These are phyloP conservation scores for Salix udensis DNA, from an alignment of 345 rosid genomes.

Conservation along the genomic window DNA sequence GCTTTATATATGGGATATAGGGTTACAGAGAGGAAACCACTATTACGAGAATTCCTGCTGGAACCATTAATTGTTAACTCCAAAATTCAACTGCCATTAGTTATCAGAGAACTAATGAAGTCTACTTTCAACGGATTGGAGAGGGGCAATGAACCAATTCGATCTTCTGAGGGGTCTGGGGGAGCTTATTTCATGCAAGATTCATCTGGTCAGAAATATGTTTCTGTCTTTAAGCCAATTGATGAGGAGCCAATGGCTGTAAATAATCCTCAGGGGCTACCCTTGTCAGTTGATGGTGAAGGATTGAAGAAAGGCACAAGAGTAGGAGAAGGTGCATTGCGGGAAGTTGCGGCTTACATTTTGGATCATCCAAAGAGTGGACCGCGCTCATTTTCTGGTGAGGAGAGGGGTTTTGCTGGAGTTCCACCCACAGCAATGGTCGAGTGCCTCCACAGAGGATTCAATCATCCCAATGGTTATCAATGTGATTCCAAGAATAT, in stretches of 20 bases:
- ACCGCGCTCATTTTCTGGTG: constrained; percentile 27
- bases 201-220: constrained; percentile 48
- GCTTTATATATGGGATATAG: constrained; percentile 9
- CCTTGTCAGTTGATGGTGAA: constrained; percentile 63
- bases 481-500: constrained; percentile 32
- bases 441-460: constrained; percentile 68
- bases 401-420: constrained; percentile 64
- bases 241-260: constrained; percentile 92
- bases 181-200: constrained; percentile 90
- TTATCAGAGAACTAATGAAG: constrained; percentile 49
- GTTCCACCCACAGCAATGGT: constrained; percentile 84
- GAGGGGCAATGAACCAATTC: constrained; percentile 57
- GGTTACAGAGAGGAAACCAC: constrained; percentile 21
- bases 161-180: constrained; percentile 75
- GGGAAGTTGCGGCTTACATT: constrained; percentile 88
- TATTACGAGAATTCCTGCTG: constrained; percentile 37
- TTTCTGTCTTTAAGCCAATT: constrained; percentile 76
- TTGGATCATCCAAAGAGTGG: constrained; percentile 66
- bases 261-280: constrained; percentile 65
- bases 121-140: constrained; percentile 63
- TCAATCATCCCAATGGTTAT: constrained; percentile 64
- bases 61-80: constrained; percentile 53
- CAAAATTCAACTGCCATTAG: constrained; percentile 36
- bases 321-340: constrained; percentile 75
- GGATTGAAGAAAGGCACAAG: constrained; percentile 84